Conservation (phyloP, 148 eudicot species). For the Mesembryanthemum crystallinum region DNA sequence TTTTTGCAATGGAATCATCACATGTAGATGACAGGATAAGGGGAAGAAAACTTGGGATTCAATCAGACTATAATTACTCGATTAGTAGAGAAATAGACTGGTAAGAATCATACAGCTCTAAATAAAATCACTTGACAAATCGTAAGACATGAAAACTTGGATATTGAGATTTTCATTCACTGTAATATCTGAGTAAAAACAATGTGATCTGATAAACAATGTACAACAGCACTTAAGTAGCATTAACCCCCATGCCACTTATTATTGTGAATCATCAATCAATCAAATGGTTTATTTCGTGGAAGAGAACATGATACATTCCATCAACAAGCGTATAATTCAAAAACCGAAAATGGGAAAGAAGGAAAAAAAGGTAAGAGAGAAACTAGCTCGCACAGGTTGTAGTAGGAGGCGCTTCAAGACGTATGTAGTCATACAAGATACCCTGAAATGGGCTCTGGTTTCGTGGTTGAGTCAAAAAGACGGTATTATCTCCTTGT, state of each 20-base stretch:
- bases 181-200: too few relatives aligned
- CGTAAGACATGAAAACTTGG: too few relatives aligned
- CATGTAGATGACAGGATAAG: too few relatives aligned
- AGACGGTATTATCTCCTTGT: constrained; percentile 46
- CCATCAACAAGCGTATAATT: background rate
- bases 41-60: too few relatives aligned
- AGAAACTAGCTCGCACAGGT: background rate
- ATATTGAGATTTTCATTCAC: too few relatives aligned
- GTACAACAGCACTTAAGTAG: constrained; percentile 1
- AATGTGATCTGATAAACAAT: background rate
- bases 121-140: too few relatives aligned
- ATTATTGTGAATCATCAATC: background rate
- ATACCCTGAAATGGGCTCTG: constrained; percentile 60
- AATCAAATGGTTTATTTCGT: background rate
- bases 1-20: too few relatives aligned
- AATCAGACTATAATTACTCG: too few relatives aligned
- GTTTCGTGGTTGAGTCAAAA: constrained; percentile 50
- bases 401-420: constrained; percentile 49
- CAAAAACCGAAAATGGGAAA: background rate
- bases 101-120: too few relatives aligned
- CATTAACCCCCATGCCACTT: background rate
- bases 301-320: background rate
- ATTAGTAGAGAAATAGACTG: too few relatives aligned
- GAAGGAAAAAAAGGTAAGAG: background rate
- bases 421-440: constrained; percentile 64